Evolutionary conservation across 1,284 basidiomycete species (phyloP).

Genomic region (Cerioporus squamosus): DNA sequence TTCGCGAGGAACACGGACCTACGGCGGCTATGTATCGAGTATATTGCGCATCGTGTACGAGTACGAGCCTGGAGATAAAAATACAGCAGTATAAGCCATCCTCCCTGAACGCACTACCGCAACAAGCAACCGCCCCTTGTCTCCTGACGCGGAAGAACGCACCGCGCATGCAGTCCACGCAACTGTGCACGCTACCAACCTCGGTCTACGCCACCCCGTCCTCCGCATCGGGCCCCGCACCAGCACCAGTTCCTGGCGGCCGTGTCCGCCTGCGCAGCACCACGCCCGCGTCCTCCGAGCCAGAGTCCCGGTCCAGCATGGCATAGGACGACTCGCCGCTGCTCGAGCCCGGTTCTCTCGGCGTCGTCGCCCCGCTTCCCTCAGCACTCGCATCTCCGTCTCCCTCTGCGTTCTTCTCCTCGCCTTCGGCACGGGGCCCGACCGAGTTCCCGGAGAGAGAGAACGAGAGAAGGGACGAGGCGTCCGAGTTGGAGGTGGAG

Average conservation of each 20-base stretch:
- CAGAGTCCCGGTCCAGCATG: constrained; percentile 37
- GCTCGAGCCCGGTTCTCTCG: constrained; percentile 27
- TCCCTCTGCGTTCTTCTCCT: constrained; percentile 3
- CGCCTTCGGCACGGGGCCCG: not conserved
- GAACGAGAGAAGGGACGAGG: not conserved
- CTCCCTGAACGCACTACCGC: constrained; percentile 20
- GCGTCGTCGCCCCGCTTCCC: constrained; percentile 15
- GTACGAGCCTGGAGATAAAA: constrained; percentile 25
- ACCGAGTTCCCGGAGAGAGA: not conserved
- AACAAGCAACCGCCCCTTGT: constrained; percentile 19
- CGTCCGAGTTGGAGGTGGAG: not conserved
- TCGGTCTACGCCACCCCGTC: constrained; percentile 18
- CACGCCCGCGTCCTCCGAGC: constrained; percentile 36
- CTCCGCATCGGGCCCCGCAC: constrained; percentile 23
- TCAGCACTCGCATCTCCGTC: constrained; percentile 7
- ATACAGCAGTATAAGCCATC: constrained; percentile 26
- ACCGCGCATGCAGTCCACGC: constrained; percentile 1
- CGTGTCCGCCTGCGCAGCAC: constrained; percentile 27
- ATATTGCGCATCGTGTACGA: constrained; percentile 28
- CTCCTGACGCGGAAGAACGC: constrained; percentile 12
- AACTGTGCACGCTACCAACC: not conserved
- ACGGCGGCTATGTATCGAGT: constrained; percentile 17
- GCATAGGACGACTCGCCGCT: constrained; percentile 37
- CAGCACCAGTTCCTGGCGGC: constrained; percentile 9
- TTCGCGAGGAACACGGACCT: constrained; percentile 18